phyloP scores from a whole-genome alignment of 306 rosid genomes.

The Aeschynomene evenia region DNA sequence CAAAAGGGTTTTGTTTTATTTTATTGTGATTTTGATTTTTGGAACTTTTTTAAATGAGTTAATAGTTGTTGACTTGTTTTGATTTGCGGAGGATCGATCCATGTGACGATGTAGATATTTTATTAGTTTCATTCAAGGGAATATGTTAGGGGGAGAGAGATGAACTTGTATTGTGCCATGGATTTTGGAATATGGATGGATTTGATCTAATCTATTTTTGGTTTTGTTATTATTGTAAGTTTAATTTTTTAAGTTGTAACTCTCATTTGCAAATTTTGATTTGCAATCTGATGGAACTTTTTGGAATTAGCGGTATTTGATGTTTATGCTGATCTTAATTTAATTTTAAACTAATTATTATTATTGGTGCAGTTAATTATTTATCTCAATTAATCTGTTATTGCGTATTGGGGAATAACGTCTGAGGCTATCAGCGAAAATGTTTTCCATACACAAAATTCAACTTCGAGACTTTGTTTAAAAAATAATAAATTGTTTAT shows the following conservation, averaged over 20 bases:
- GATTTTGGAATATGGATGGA: background rate
- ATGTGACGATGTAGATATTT: constrained; percentile 3
- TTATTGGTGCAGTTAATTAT: no score
- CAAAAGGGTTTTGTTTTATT: background rate
- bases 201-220: background rate
- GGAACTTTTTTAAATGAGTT: background rate
- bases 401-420: no score
- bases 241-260: background rate
- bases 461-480: no score
- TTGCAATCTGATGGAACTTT: background rate
- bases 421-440: no score
- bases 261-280: constrained; percentile 2
- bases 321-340: no score
- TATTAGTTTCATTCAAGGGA: background rate
- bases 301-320: no score
- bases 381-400: no score
- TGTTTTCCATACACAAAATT: no score
- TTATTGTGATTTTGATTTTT: background rate
- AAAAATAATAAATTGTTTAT: no score
- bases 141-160: background rate
- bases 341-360: no score
- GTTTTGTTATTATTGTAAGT: background rate
- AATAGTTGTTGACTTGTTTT: background rate
- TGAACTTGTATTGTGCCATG: background rate
- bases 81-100: constrained; percentile 8